Base-by-base conservation (phyloP, 148 eudicot species). In the Nepenthes gracilis region DNA sequence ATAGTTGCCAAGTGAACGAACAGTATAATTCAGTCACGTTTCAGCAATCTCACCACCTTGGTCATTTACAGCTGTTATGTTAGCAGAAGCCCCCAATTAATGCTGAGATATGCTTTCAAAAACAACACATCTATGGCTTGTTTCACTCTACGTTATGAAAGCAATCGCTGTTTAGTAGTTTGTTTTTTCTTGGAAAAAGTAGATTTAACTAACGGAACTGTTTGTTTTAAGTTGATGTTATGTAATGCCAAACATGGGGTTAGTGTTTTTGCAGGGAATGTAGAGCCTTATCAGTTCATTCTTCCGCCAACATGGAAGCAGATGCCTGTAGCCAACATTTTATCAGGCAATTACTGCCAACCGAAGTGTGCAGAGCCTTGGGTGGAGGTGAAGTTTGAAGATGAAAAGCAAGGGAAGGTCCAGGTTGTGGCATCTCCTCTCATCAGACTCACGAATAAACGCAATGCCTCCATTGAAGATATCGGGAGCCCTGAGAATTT, bases 281-380 rank as follows among this genome's bases (percentile, higher is more conserved):
- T 23, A 23, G 91, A 88, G 72, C 99, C 97, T 14, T 93, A 93
- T 75, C 78, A 86, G 65, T 93, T 93, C 73, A 59, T 86, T 33
- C 63, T 93, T 50, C 99, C 97, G 35, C 96, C 92, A 53, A 80
- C 89, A 6, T 86, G 99, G 99, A 93, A 93, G 73, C 97, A 93
- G 57, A 15, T 61, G 58, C 85, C 97, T 2, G 62, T 93, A 55
- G 99, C 99, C 59, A 93, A 93, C 84, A 93, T 93, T 23, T 23
- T 89, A 2, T 89, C 97, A 1, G 95, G 97, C 3, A 93, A 93
- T 59, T 93, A 89, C 67, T 93, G 97, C 68, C 96, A 93, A 57
- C 96, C 98, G 35, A 93, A 93, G 76, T 93, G 98, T 63, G 98
- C 99, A 38, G 99, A 93, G 77, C 99, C 99, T 4, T 93, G 97